Conservation (phyloP, 1,139 yeast species). For the Taphrina confusa region DNA sequence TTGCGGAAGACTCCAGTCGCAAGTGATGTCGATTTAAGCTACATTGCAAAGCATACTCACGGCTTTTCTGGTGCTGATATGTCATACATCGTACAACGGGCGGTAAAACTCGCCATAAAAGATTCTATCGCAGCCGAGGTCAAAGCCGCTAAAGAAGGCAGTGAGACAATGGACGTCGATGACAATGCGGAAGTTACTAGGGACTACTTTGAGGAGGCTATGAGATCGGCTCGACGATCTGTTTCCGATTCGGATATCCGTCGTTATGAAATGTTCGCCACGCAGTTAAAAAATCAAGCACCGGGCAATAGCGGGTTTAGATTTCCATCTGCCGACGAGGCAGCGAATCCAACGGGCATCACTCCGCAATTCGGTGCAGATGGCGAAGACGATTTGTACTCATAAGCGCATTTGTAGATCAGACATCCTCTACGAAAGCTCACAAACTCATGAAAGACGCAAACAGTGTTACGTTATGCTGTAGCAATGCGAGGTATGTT, state of each 20-base stretch:
- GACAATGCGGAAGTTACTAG: constrained; percentile 92
- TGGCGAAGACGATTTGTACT: constrained; percentile 90
- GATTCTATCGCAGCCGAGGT: constrained; percentile 85
- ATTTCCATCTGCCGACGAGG: constrained; percentile 44
- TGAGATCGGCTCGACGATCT: constrained; percentile 98
- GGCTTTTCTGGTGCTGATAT: constrained; percentile 99
- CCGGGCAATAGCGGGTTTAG: constrained; percentile 68
- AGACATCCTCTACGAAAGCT: too few species aligned
- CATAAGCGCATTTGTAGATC: too few species aligned
- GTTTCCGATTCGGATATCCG: constrained; percentile 97
- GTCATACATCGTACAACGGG: constrained; percentile 93
- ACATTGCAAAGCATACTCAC: constrained; percentile 87
- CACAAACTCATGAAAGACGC: too few species aligned
- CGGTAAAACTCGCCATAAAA: constrained; percentile 97
- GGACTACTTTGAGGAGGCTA: constrained; percentile 95
- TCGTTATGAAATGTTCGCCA: constrained; percentile 98
- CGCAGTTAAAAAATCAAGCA: constrained; percentile 82
- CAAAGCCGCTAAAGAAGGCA: constrained; percentile 53
- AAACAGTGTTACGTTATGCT: too few species aligned
- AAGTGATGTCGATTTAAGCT: constrained; percentile 85
- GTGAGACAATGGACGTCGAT: constrained; percentile 61
- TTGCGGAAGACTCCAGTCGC: constrained; percentile 97
- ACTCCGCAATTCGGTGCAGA: constrained; percentile 66
- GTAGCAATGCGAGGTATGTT: too few species aligned
- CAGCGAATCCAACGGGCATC: constrained; percentile 46